Conservation (phyloP, 2,329 filamentous ascomycete species). For the Sarocladium kiliense region DNA sequence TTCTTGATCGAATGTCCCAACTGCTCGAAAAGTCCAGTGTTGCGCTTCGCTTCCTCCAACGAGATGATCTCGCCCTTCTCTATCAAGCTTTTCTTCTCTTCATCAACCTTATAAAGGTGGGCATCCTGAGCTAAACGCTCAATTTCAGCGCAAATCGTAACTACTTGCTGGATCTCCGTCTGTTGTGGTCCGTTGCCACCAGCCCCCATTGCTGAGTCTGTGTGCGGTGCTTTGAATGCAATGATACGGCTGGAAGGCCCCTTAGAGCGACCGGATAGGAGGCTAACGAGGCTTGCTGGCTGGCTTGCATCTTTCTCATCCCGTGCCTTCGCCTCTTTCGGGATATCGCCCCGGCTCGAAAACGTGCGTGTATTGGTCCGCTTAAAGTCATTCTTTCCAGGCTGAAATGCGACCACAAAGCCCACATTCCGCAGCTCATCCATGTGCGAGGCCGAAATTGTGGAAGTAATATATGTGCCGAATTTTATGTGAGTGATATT, state of each 20-base stretch:
- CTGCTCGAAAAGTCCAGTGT: constrained; percentile 80
- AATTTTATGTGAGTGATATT: constrained; percentile 69
- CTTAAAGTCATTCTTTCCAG: constrained; percentile 64
- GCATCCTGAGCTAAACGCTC: constrained; percentile 56
- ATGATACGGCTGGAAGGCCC: constrained; percentile 32
- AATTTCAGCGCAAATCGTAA: constrained; percentile 70
- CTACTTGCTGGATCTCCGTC: constrained; percentile 52
- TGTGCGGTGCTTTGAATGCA: constrained; percentile 52
- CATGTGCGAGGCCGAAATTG: constrained; percentile 69
- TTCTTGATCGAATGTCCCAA: constrained; percentile 88
- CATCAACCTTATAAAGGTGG: constrained; percentile 35
- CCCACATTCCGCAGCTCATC: constrained; percentile 80
- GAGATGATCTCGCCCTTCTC: constrained; percentile 71
- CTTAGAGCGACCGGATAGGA: constrained; percentile 32
- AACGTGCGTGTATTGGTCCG: constrained; percentile 84
- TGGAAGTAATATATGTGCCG: constrained; percentile 88
- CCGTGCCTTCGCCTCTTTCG: constrained; percentile 17
- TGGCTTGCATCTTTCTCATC: constrained; percentile 18
- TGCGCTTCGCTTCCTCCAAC: constrained; percentile 77
- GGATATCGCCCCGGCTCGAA: constrained; percentile 40
- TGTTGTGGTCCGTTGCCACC: constrained; percentile 40
- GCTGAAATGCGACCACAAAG: constrained; percentile 71
- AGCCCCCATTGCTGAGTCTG: constrained; percentile 49
- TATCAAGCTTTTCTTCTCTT: constrained; percentile 41
- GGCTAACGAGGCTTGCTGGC: constrained; percentile 32